phyloP scores from a whole-genome alignment of 768 basidiomycete genomes.

The Pisolithus sp. region DNA sequence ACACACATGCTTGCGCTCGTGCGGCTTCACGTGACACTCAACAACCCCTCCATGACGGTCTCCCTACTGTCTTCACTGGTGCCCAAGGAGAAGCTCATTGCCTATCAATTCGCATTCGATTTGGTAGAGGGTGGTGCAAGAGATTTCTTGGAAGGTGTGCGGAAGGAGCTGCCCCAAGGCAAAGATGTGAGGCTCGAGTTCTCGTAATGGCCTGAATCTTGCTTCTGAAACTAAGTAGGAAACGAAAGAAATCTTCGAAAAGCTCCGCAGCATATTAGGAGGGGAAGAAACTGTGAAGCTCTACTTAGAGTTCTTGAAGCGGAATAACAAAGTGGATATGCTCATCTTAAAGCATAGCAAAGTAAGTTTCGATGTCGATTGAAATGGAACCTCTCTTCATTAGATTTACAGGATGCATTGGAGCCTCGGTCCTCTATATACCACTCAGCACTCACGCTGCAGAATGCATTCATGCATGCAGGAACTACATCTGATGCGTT shows the following conservation, averaged over 20 bases:
- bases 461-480: constrained; percentile 98
- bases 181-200: constrained; percentile 42
- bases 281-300: constrained; percentile 91
- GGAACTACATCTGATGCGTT: constrained; percentile 95
- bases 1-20: constrained; percentile 77
- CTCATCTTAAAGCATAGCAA: constrained; percentile 90
- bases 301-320: constrained; percentile 92
- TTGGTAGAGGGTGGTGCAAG: constrained; percentile 90
- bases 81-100: constrained; percentile 64
- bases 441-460: constrained; percentile 92
- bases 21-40: constrained; percentile 83
- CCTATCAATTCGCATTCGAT: constrained; percentile 95
- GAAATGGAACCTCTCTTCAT: constrained; percentile 3
- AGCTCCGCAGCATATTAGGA: constrained; percentile 75
- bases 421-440: constrained; percentile 95
- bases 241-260: constrained; percentile 60
- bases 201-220: constrained; percentile 1
- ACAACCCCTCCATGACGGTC: constrained; percentile 72
- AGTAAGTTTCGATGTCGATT: constrained; percentile 33
- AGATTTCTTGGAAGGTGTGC: constrained; percentile 80
- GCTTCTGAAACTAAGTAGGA: constrained; percentile 33
- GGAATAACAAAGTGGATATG: constrained; percentile 90
- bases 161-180: constrained; percentile 61
- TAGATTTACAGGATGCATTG: constrained; percentile 60
- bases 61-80: constrained; percentile 69